phyloP scores from a whole-genome alignment of 75 land plant genomes.

The Cunninghamia lanceolata region DNA sequence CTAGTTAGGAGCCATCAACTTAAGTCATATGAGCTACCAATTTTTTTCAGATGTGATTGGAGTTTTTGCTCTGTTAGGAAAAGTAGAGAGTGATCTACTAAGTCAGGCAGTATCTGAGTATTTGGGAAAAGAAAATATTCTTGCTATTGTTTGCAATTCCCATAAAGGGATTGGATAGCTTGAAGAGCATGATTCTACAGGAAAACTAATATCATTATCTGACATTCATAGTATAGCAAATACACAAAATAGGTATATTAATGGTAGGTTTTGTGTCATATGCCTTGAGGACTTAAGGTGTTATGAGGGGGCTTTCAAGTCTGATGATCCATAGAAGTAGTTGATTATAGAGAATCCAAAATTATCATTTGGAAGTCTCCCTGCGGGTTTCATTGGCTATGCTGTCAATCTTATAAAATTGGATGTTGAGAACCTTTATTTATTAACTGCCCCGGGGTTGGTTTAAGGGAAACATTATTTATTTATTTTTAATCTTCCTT shows the following conservation, averaged over 20 bases:
- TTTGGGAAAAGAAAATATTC: slow-evolving; percentile 68
- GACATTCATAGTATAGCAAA: slow-evolving; percentile 66
- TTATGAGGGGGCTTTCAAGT: slow-evolving; percentile 41
- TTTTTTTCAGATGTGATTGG: slow-evolving; percentile 68
- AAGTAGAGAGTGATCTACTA: slow-evolving; percentile 59
- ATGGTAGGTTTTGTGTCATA: slow-evolving; percentile 55
- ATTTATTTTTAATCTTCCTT: slow-evolving; percentile 63
- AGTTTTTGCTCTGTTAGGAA: slow-evolving; percentile 66
- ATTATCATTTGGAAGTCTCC: slow-evolving; percentile 28
- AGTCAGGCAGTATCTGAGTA: slow-evolving; percentile 83
- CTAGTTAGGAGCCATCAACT: slow-evolving; percentile 20
- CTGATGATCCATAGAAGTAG: slow-evolving; percentile 61
- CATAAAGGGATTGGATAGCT: slow-evolving; percentile 56
- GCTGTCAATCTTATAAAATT: slow-evolving; percentile 73
- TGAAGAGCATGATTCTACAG: slow-evolving; percentile 39
- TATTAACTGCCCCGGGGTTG: slow-evolving; percentile 30
- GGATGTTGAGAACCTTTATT: slow-evolving; percentile 31
- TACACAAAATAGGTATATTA: slow-evolving; percentile 39
- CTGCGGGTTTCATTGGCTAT: slow-evolving; percentile 63
- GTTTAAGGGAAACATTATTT: slow-evolving; percentile 70
- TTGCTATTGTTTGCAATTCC: slow-evolving; percentile 81
- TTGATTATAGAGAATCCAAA: slow-evolving; percentile 40
- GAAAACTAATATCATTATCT: slow-evolving; percentile 22
- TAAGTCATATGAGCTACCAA: slow-evolving; percentile 16
- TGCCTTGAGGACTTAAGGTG: slow-evolving; percentile 70